Percentiles rank a stretch among this genome's conserved stretches.
Evolutionary conservation across 139 green algal genomes (phyloP).

Genomic region (Coccomyxa sp.): DNA sequence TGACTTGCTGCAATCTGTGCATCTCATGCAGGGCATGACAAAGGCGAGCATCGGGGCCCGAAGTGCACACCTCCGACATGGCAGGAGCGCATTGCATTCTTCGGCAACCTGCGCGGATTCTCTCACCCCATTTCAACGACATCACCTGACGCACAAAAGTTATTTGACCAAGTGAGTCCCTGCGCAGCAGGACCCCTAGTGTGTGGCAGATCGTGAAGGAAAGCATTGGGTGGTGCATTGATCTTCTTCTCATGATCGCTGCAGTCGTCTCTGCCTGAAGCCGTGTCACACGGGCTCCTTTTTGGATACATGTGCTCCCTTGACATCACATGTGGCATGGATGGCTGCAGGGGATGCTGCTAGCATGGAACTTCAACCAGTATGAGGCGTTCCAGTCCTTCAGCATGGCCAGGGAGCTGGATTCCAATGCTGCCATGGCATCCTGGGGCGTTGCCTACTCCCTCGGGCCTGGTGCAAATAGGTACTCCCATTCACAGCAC

Average conservation of each 20-base stretch:
- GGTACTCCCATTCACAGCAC: background rate
- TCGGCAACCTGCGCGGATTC: background rate
- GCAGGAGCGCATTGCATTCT: background rate
- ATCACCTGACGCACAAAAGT: background rate
- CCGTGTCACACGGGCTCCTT: background rate
- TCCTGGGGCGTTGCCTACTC: constrained; percentile 33
- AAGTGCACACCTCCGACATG: background rate
- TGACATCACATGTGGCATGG: background rate
- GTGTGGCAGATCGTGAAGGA: background rate
- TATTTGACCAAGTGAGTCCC: background rate
- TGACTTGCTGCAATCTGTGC: background rate
- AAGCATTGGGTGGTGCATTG: background rate
- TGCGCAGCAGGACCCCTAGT: background rate
- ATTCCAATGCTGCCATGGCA: constrained; percentile 28
- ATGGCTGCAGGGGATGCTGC: constrained; percentile 31
- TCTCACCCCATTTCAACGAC: constrained; percentile 2
- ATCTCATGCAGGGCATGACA: background rate
- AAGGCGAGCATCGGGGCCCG: too few species aligned
- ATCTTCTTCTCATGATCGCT: background rate
- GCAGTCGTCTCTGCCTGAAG: background rate
- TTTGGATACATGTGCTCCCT: background rate
- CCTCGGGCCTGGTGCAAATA: constrained; percentile 25
- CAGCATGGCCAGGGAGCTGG: constrained; percentile 10
- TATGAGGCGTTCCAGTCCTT: constrained; percentile 30
- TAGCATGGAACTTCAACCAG: constrained; percentile 42